phyloP scores from a whole-genome alignment of 2,329 filamentous ascomycete genomes.

The Fusarium poae region DNA sequence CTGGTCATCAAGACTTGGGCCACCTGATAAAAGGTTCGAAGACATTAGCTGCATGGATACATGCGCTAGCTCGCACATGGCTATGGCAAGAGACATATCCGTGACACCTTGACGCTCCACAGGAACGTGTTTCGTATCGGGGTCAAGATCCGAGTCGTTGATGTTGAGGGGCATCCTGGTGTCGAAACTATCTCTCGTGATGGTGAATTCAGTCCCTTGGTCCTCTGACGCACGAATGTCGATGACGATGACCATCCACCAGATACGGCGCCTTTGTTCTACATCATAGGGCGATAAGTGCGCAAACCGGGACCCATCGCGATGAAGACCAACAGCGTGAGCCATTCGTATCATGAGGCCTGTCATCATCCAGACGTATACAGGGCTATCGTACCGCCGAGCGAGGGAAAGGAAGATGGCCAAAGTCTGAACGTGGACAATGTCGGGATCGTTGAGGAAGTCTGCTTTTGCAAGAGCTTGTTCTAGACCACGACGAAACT shows the following conservation, averaged over 20 bases:
- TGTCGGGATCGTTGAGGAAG: constrained; percentile 70
- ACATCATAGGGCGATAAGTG: constrained; percentile 70
- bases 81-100: constrained; percentile 61
- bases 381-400: constrained; percentile 63
- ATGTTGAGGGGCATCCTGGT: constrained; percentile 69
- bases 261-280: constrained; percentile 72
- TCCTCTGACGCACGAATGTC: constrained; percentile 72
- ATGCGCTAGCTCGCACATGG: constrained; percentile 55
- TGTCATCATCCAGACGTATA: constrained; percentile 73
- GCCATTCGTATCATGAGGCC: constrained; percentile 71
- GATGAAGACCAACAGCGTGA: constrained; percentile 67
- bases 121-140: constrained; percentile 63
- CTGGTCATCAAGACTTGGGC: constrained; percentile 57
- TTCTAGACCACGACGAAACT: constrained; percentile 68
- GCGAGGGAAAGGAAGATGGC: constrained; percentile 69
- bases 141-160: constrained; percentile 65
- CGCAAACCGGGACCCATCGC: constrained; percentile 66
- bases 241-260: constrained; percentile 71
- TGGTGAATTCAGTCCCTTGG: constrained; percentile 65
- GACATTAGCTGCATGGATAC: constrained; percentile 57
- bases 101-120: constrained; percentile 64
- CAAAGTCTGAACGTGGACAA: constrained; percentile 72
- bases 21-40: constrained; percentile 47
- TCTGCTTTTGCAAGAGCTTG: constrained; percentile 72
- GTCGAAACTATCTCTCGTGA: constrained; percentile 62